A percentile compares a stretch with the other conserved stretches of the same genome.
phyloP scores from a whole-genome alignment of 202 grass and related monocot species.

The Bolboschoenoplectus hybrid region DNA sequence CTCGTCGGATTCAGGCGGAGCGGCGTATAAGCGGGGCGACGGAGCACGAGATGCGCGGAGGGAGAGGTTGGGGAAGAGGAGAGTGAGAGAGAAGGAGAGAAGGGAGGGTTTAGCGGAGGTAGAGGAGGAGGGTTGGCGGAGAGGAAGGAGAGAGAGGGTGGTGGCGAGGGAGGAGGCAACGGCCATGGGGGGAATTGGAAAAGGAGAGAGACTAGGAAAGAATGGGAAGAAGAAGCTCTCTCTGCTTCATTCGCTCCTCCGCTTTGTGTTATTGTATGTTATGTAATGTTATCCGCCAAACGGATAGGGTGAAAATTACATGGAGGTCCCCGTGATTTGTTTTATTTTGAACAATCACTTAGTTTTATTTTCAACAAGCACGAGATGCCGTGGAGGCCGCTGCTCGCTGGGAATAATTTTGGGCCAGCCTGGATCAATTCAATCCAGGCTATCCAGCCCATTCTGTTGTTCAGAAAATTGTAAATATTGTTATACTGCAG shows the following conservation, averaged over 20 bases:
- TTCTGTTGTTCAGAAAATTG: too few relatives aligned
- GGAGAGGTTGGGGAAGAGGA: conserved; percentile 35
- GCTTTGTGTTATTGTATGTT: background rate
- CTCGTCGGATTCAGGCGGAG: conserved; percentile 39
- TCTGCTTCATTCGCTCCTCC: conserved; percentile 24
- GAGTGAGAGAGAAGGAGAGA: conserved; percentile 50
- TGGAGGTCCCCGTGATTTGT: background rate
- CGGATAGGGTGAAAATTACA: conserved; percentile 10
- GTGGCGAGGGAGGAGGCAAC: conserved; percentile 63
- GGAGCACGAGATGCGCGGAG: conserved; percentile 32
- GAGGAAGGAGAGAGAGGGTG: conserved; percentile 49
- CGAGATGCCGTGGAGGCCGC: too few relatives aligned
- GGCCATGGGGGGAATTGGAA: conserved; percentile 25
- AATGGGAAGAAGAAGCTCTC: background rate
- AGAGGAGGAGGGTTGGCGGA: conserved; percentile 46
- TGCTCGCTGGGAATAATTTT: too few relatives aligned
- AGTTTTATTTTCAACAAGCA: too few relatives aligned
- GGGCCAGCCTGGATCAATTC: too few relatives aligned
- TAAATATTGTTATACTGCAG: too few relatives aligned
- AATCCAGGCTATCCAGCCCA: too few relatives aligned
- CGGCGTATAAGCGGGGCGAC: conserved; percentile 43
- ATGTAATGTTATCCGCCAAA: conserved; percentile 12
- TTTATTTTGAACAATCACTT: background rate
- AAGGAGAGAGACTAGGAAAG: background rate
- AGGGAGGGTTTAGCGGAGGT: conserved; percentile 39